phyloP scores from a whole-genome alignment of 73 alveolate genomes.

The Paramecium bursaria region DNA sequence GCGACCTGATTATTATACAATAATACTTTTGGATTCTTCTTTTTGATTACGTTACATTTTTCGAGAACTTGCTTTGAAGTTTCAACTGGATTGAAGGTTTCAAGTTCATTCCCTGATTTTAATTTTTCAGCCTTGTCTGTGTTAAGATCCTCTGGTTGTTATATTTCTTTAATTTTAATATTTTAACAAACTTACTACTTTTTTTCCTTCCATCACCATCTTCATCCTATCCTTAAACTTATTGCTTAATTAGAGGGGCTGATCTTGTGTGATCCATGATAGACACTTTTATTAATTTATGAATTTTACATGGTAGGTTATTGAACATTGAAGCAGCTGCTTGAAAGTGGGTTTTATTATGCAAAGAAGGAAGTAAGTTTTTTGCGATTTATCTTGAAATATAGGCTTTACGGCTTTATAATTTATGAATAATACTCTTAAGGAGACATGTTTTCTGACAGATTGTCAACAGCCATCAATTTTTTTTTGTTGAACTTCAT shows the following conservation, averaged over 20 bases:
- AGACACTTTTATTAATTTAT: background rate
- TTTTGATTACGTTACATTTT: slow-evolving; percentile 65
- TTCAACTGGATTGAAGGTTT: slow-evolving; percentile 69
- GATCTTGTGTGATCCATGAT: slow-evolving; percentile 56
- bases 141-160: background rate
- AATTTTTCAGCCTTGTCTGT: background rate
- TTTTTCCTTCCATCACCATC: slow-evolving; percentile 2
- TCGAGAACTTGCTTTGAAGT: slow-evolving; percentile 61
- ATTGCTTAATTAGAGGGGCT: background rate
- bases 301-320: slow-evolving; percentile 55
- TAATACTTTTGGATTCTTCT: slow-evolving; percentile 64
- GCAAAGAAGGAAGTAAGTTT: slow-evolving; percentile 61
- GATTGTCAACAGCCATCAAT: slow-evolving; percentile 42
- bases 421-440: slow-evolving; percentile 14
- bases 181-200: background rate
- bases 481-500: slow-evolving; percentile 50
- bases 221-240: background rate
- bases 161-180: background rate
- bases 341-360: slow-evolving; percentile 65
- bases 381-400: slow-evolving; percentile 60
- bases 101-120: slow-evolving; percentile 56
- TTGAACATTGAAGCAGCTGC: slow-evolving; percentile 67
- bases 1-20: slow-evolving; percentile 1
- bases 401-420: slow-evolving; percentile 35
- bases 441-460: slow-evolving; percentile 54